A percentile compares a stretch with the other conserved stretches of the same genome.
These are phyloP conservation scores for Lyophyllum semitale DNA, from an alignment of 768 basidiomycete species.

Conservation along the genomic window DNA sequence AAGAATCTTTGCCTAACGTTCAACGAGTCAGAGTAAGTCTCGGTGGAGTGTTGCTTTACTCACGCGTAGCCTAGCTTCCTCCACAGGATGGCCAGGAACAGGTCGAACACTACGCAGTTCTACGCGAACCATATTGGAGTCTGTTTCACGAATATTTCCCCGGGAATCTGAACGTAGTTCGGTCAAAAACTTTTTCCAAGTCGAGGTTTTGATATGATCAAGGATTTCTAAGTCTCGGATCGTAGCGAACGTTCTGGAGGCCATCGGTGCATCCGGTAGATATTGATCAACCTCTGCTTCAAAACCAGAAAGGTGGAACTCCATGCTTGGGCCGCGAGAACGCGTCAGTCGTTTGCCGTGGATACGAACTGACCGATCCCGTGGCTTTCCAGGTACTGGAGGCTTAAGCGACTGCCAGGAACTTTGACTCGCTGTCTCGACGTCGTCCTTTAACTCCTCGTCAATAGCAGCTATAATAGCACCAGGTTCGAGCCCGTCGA, in stretches of 20 bases:
- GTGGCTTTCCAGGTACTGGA: slow-evolving; percentile 43
- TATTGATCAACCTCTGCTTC: slow-evolving; percentile 71
- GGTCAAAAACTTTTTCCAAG: slow-evolving; percentile 97
- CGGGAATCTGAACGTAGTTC: slow-evolving; percentile 80
- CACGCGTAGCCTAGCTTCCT: slow-evolving; percentile 81
- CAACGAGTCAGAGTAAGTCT: not conserved
- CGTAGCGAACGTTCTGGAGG: slow-evolving; percentile 67
- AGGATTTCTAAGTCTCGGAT: slow-evolving; percentile 83
- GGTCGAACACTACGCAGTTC: slow-evolving; percentile 79
- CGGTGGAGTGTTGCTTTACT: slow-evolving; percentile 27
- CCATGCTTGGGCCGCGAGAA: slow-evolving; percentile 80
- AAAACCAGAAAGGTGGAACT: slow-evolving; percentile 72
- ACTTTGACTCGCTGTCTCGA: slow-evolving; percentile 74
- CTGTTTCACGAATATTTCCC: slow-evolving; percentile 89
- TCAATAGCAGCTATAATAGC: slow-evolving; percentile 90
- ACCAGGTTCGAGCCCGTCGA: slow-evolving; percentile 72
- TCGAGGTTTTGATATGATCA: slow-evolving; percentile 97
- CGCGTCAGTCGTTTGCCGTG: slow-evolving; percentile 67
- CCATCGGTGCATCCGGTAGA: slow-evolving; percentile 50
- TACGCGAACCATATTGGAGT: slow-evolving; percentile 90
- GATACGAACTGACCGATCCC: slow-evolving; percentile 38
- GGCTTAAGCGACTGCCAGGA: slow-evolving; percentile 90
- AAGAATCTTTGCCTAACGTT: slow-evolving; percentile 76
- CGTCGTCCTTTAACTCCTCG: slow-evolving; percentile 78
- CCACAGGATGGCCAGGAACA: slow-evolving; percentile 60